A percentile compares a stretch with the other conserved stretches of the same genome.
Evolutionary conservation across 2,329 filamentous ascomycete genomes (phyloP).

Genomic region (Parafenestella ontariensis): DNA sequence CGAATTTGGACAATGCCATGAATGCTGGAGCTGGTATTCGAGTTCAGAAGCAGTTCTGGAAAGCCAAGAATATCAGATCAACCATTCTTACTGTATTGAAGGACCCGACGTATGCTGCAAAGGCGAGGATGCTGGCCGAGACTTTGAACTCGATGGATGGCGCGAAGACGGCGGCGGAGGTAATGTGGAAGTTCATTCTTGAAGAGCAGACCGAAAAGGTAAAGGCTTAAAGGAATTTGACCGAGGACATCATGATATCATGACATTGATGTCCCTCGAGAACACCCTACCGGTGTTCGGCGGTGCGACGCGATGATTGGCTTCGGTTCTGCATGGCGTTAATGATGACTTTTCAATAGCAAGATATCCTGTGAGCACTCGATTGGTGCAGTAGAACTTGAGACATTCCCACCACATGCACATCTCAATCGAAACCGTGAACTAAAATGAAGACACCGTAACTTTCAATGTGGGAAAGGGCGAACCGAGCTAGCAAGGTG

Average conservation of each 20-base stretch:
- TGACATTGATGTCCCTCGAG: not conserved
- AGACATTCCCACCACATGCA: not conserved
- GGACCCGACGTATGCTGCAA: constrained; percentile 32
- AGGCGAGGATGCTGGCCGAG: constrained; percentile 31
- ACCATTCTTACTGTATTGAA: constrained; percentile 33
- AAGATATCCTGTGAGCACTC: not conserved
- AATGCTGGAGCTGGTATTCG: constrained; percentile 40
- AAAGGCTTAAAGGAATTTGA: constrained; percentile 4
- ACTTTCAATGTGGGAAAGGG: too few relatives aligned
- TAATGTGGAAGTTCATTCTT: constrained; percentile 42
- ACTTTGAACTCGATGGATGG: constrained; percentile 40
- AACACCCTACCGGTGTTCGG: not conserved
- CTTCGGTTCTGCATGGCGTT: not conserved
- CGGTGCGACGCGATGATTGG: not conserved
- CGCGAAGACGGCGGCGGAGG: constrained; percentile 36
- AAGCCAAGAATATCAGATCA: constrained; percentile 35
- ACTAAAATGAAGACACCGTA: too few relatives aligned
- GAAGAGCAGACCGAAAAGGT: constrained; percentile 25
- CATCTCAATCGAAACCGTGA: not conserved
- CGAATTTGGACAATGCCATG: constrained; percentile 45
- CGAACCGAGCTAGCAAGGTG: too few relatives aligned
- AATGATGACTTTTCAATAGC: not conserved
- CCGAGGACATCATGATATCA: constrained; percentile 3
- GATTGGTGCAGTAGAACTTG: not conserved
- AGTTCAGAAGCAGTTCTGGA: constrained; percentile 38